Evolutionary conservation across 1,139 yeast genomes (phyloP), one percentile per base, ranked within the genome.

Genomic region (Debaryomyces robertsiae): DNA sequence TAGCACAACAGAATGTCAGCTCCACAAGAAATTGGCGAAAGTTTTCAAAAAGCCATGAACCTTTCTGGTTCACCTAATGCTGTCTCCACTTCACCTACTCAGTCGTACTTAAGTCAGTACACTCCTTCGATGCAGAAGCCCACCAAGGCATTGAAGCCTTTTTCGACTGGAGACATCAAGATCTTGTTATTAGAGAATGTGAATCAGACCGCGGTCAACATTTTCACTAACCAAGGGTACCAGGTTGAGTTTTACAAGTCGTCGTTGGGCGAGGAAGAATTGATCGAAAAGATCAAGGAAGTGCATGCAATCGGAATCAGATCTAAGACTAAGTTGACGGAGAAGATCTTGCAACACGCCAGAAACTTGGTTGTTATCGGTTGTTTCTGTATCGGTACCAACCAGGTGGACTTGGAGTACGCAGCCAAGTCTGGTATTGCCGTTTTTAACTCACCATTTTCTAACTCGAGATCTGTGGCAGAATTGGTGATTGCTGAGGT

Each of bases 311-410:
- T 93, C 61, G 98, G 99, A 69, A 91, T 93, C 60, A 87, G 99
- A 74, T 91, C 98, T 46, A 93, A 94, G 74, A 93, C 98, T 42
- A 86, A 83, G 65, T 76, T 93, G 58, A 88, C 93, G 29, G 84
- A 80, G 54, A 82, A 81, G 46, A 80, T 93, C 28, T 75, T 93
- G 56, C 76, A 80, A 50, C 88, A 86, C 54, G 98, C 98, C 41
- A 84, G 83, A 63, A 88, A 93, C 70, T 77, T 93, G 66, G 89
- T 88, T 25, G 91, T 81, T 32, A 75, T 94, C 66, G 99, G 99
- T 44, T 93, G 99, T 73, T 93, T 93, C 85, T 93, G 99, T 76
- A 93, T 93, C 57, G 99, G 99, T 59, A 94, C 98, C 44, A 93
- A 93, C 72, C 99, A 93, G 73, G 99, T 93, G 44, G 94, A 93